These are phyloP conservation scores for Gentiana dahurica DNA, from an alignment of 257 asterid species.

Conservation along the genomic window DNA sequence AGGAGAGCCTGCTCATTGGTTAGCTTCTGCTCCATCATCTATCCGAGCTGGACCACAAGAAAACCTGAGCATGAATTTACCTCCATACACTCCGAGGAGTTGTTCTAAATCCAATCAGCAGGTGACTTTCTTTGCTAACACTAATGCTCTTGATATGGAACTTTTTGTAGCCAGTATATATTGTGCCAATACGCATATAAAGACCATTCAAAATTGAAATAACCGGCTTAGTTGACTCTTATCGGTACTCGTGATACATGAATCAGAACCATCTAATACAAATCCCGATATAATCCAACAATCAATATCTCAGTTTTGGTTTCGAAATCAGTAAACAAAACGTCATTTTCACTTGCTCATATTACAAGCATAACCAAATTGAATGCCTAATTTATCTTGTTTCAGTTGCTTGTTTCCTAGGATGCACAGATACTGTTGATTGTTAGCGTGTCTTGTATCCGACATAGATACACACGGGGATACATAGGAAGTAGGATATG, in stretches of 20 bases:
- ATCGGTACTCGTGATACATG: background rate
- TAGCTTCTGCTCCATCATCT: conserved; percentile 21
- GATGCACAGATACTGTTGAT: too few species aligned
- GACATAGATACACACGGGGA: too few species aligned
- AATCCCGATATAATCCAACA: background rate
- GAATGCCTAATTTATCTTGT: too few species aligned
- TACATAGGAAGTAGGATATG: too few species aligned
- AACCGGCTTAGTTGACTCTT: background rate
- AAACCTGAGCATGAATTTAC: conserved; percentile 17
- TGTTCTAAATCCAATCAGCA: conserved; percentile 21
- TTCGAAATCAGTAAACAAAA: too few species aligned
- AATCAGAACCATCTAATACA: background rate
- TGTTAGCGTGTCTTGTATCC: too few species aligned
- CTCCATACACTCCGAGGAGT: conserved; percentile 20
- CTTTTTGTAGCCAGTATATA: background rate
- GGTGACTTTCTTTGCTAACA: conserved; percentile 29
- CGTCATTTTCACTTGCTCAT: too few species aligned
- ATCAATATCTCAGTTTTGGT: too few species aligned
- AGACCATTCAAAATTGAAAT: background rate
- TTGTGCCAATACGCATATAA: background rate
- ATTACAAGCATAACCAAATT: too few species aligned
- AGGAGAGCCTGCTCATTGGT: conserved; percentile 48
- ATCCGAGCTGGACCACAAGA: conserved; percentile 18
- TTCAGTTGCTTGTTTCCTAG: too few species aligned
- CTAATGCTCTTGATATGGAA: too few species aligned